phyloP scores from a whole-genome alignment of 768 basidiomycete genomes.

The Naganishia vaughanmartiniae region DNA sequence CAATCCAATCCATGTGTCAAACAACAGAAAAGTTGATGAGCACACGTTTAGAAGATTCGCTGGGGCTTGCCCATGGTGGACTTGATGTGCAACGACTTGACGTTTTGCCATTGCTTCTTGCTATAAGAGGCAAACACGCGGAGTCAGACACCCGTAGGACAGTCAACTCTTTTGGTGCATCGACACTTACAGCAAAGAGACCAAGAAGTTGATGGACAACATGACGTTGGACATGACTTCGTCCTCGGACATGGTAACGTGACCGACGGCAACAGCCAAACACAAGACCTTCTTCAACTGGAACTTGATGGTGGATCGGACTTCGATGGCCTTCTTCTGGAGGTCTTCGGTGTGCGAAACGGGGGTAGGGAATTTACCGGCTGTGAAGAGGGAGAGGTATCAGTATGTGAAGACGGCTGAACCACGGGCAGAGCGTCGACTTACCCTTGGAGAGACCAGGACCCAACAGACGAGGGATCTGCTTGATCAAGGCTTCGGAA shows the following conservation, averaged over 20 bases:
- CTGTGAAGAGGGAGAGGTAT: constrained; percentile 53
- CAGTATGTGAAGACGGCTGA: neutral
- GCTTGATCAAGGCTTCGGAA: constrained; percentile 96
- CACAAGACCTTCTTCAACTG: constrained; percentile 96
- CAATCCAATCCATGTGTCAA: neutral
- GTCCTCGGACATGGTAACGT: constrained; percentile 95
- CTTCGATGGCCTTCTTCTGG: constrained; percentile 82
- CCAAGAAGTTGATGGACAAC: constrained; percentile 99
- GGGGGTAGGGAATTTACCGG: constrained; percentile 98
- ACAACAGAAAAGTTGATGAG: neutral
- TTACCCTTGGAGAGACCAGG: constrained; percentile 98
- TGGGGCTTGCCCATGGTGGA: constrained; percentile 98
- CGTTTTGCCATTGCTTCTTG: constrained; percentile 72
- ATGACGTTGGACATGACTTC: constrained; percentile 96
- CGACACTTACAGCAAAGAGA: constrained; percentile 82
- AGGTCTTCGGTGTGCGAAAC: constrained; percentile 90
- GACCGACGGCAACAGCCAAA: constrained; percentile 96
- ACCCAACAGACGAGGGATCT: constrained; percentile 98
- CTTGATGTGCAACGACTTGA: constrained; percentile 98
- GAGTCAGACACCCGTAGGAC: neutral
- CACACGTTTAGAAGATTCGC: constrained; percentile 72
- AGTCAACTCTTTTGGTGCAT: neutral
- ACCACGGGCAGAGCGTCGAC: constrained; percentile 35
- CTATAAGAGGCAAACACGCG: neutral
- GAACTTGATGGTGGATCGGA: constrained; percentile 99